Evolutionary conservation across 768 basidiomycete species (phyloP), one percentile per base, ranked within the genome.

Genomic region (Russula vinacea): DNA sequence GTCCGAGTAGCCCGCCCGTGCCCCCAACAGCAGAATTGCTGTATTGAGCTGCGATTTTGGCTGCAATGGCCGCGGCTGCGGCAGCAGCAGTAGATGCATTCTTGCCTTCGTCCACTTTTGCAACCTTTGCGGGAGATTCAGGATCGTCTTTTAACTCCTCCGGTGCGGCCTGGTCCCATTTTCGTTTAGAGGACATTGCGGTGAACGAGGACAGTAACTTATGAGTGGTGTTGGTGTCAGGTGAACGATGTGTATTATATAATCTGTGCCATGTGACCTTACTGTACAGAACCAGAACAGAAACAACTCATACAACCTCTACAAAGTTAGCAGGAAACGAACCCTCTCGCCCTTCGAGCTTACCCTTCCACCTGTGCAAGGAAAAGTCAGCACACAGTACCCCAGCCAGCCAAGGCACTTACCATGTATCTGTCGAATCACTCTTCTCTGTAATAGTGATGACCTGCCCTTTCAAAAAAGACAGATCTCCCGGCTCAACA

Each of bases 21-120:
- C 73, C 69, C 45, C 66, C 80, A 69, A 73, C 74, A 10, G n/a
- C 16, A 26, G 53, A 78, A 47, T 81, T 81, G 60, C 79, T 81
- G 65, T 92, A 90, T 71, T 92, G 90, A 0, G 91, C 93, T 8
- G 94, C 94, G 74, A 97, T 95, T 83, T 94, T 94, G 65, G 94
- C 94, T 63, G 94, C 92, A 67, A 94, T 93, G 49, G 92, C 92
- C 10, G 89, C 90, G 1, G 89, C 88, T 0, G 85, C 87, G 4
- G 88, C 87, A 2, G 88, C 87, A 0, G 88, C 88, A 65, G 88
- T 86, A 5, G 84, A 81, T 5, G 88, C 86, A 9, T 79, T 80
- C 72, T 85, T 87, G 59, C 76, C 75, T 14, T 85, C 83, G n/a
- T 85, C 85, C 0, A 75, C 74, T 51, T 76, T 77, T 14, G 75